phyloP scores from a whole-genome alignment of 768 basidiomycete genomes.

The Dacryopinax primogenitus region DNA sequence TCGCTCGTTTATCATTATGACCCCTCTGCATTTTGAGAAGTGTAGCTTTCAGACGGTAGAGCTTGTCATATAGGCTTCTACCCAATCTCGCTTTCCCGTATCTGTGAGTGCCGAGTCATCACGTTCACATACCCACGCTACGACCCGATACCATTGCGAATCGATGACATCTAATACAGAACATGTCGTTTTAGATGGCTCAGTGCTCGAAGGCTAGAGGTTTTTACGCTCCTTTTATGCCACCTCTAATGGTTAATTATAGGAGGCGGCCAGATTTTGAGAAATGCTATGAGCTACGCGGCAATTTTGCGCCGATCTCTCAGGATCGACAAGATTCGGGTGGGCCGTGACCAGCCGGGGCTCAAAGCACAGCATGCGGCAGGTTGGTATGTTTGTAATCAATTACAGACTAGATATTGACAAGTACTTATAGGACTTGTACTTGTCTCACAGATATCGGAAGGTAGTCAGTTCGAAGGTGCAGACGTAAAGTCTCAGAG shows the following conservation, averaged over 20 bases:
- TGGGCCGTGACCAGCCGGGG: conserved; percentile 46
- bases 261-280: conserved; percentile 59
- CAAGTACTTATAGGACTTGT: conserved; percentile 39
- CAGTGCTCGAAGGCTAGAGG: neutral
- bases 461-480: conserved; percentile 39
- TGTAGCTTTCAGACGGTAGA: too few species aligned
- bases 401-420: neutral
- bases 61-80: too few species aligned
- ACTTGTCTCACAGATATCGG: conserved; percentile 49
- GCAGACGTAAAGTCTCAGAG: conserved; percentile 40
- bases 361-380: conserved; percentile 61
- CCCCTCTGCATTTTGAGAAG: too few species aligned
- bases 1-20: neutral
- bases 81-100: too few species aligned
- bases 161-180: neutral
- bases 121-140: too few species aligned
- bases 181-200: neutral
- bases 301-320: conserved; percentile 50
- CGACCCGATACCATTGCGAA: neutral
- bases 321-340: conserved; percentile 47
- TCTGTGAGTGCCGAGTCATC: too few species aligned
- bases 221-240: neutral
- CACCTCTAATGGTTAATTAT: neutral
- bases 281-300: conserved; percentile 56
- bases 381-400: conserved; percentile 30